phyloP scores from a whole-genome alignment of 2,329 filamentous ascomycete genomes.

The Aspergillus sojae region DNA sequence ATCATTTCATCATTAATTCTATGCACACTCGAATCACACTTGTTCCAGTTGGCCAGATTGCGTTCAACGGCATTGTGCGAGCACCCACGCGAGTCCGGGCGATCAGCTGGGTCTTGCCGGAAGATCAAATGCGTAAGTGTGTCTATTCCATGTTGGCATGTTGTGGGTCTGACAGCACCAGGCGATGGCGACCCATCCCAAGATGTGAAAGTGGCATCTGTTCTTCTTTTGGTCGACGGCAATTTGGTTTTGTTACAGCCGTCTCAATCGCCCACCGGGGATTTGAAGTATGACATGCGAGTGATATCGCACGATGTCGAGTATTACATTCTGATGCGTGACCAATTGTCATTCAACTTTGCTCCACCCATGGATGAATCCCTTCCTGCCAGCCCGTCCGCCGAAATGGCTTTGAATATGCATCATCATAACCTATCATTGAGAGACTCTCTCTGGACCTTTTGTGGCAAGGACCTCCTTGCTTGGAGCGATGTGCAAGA shows the following conservation, averaged over 20 bases:
- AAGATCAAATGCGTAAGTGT: slow-evolving; percentile 73
- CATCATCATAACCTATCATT: slow-evolving; percentile 59
- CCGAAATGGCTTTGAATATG: slow-evolving; percentile 47
- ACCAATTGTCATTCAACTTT: slow-evolving; percentile 64
- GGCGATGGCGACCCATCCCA: slow-evolving; percentile 90
- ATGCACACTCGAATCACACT: slow-evolving; percentile 72
- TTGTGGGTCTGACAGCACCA: slow-evolving; percentile 27
- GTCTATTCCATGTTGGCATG: background rate
- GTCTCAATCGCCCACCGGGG: slow-evolving; percentile 76
- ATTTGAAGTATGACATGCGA: slow-evolving; percentile 97
- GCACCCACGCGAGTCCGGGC: slow-evolving; percentile 90
- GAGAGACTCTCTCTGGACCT: slow-evolving; percentile 89
- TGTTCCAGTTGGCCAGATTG: slow-evolving; percentile 95
- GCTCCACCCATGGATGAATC: slow-evolving; percentile 51
- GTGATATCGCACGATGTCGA: slow-evolving; percentile 95
- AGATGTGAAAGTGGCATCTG: slow-evolving; percentile 89
- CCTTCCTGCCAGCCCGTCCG: slow-evolving; percentile 53
- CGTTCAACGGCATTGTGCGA: slow-evolving; percentile 92
- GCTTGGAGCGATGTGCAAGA: slow-evolving; percentile 89
- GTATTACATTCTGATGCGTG: slow-evolving; percentile 89
- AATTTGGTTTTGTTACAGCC: slow-evolving; percentile 92
- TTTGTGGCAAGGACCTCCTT: slow-evolving; percentile 83
- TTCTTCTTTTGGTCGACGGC: slow-evolving; percentile 94
- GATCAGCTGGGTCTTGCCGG: slow-evolving; percentile 93
- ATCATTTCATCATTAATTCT: slow-evolving; percentile 87